phyloP scores from a whole-genome alignment of 208 protist genomes.

The Trichomonas gallinae region DNA sequence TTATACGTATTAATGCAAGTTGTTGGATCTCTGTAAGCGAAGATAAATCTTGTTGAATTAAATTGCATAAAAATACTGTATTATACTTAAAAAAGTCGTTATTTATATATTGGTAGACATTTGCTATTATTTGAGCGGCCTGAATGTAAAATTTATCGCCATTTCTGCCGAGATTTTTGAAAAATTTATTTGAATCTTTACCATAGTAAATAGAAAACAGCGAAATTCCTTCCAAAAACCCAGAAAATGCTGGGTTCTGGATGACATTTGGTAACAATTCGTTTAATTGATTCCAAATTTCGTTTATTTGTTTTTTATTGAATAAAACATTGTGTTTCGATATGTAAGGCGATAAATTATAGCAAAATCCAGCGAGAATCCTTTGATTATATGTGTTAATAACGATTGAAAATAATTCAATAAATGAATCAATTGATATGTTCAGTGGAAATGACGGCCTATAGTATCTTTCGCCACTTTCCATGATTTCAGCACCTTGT shows the following conservation, averaged over 20 bases:
- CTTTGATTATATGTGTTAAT: neutral
- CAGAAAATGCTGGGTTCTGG: neutral
- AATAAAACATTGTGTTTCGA: neutral
- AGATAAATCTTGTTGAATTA: neutral
- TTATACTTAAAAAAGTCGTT: neutral
- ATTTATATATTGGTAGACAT: neutral
- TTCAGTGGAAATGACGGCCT: neutral
- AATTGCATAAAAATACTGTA: neutral
- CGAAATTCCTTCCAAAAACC: neutral
- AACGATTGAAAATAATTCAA: neutral
- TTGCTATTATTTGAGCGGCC: neutral
- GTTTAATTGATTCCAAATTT: neutral
- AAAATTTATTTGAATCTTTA: neutral
- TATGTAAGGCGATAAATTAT: neutral
- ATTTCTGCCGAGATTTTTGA: neutral
- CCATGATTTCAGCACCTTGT: neutral
- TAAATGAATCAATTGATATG: neutral
- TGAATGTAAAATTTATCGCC: neutral
- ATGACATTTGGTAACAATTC: neutral
- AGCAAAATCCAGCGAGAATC: neutral
- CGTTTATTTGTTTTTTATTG: neutral
- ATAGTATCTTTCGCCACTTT: neutral
- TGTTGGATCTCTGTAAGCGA: neutral
- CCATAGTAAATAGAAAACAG: neutral
- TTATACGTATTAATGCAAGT: neutral